These are phyloP conservation scores for Sextonia rubra DNA, from an alignment of 164 flowering plant genomes.

Conservation along the genomic window DNA sequence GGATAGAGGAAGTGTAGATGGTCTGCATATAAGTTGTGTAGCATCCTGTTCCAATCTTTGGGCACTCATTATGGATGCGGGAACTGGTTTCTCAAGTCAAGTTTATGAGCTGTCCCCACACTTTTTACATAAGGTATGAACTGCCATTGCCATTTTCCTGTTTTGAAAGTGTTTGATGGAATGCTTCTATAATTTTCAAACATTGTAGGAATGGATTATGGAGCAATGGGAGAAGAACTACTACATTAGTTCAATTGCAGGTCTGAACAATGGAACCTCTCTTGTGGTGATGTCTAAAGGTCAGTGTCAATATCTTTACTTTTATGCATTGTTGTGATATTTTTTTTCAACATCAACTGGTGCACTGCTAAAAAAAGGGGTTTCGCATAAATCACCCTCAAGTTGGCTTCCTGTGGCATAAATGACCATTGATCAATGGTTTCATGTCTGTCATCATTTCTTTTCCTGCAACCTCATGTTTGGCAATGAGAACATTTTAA, in stretches of 20 bases:
- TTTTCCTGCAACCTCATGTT: no score
- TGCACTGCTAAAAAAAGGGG: neutral
- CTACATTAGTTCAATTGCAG: conserved; percentile 83
- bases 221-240: conserved; percentile 89
- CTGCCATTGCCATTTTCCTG: neutral
- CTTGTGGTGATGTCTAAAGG: conserved; percentile 96
- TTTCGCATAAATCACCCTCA: neutral
- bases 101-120: conserved; percentile 70
- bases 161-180: neutral
- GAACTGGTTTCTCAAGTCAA: conserved; percentile 73
- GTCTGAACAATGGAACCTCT: conserved; percentile 76
- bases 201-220: conserved; percentile 80
- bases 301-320: conserved; percentile 19
- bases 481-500: no score
- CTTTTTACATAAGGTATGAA: conserved; percentile 70
- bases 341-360: neutral
- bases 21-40: conserved; percentile 75
- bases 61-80: conserved; percentile 96
- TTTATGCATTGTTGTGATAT: neutral
- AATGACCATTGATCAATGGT: neutral
- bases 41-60: conserved; percentile 84
- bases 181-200: neutral
- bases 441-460: no score
- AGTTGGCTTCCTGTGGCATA: neutral
- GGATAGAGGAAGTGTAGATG: conserved; percentile 81